Conservation (phyloP, 2,329 filamentous ascomycete species). For the Colletotrichum echinochloae region DNA sequence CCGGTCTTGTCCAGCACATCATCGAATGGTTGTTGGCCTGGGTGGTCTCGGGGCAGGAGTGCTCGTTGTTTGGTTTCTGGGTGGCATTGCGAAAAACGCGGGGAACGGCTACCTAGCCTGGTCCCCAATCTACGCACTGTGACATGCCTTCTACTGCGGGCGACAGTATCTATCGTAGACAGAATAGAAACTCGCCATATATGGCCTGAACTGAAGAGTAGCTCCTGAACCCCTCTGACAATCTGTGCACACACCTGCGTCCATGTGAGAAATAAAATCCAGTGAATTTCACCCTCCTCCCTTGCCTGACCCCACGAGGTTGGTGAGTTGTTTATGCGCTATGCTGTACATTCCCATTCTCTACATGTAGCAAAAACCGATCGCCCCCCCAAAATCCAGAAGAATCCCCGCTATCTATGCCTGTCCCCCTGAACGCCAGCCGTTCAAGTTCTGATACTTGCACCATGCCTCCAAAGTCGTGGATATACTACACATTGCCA, state of each 20-base stretch:
- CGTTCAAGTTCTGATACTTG: background rate
- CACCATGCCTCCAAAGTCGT: no score
- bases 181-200: slow-evolving; percentile 43
- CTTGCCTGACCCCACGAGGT: background rate
- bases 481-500: background rate
- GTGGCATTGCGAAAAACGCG: slow-evolving; percentile 78
- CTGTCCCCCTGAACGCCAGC: background rate
- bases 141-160: slow-evolving; percentile 41
- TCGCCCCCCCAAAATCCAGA: no score
- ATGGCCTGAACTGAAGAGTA: slow-evolving; percentile 43
- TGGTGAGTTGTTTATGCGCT: background rate
- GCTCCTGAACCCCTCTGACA: slow-evolving; percentile 38
- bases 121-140: slow-evolving; percentile 66
- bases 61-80: slow-evolving; percentile 64
- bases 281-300: accelerated
- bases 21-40: slow-evolving; percentile 23
- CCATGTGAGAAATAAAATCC: background rate
- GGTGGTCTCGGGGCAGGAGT: slow-evolving; percentile 49
- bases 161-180: slow-evolving; percentile 42
- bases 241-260: slow-evolving; percentile 7
- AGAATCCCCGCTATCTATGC: background rate
- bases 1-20: slow-evolving; percentile 46
- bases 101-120: slow-evolving; percentile 76
- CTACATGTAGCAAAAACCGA: background rate
- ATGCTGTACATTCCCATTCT: background rate